Conservation (phyloP, 441 rosid genomes). For the Raphanus hybrid region DNA sequence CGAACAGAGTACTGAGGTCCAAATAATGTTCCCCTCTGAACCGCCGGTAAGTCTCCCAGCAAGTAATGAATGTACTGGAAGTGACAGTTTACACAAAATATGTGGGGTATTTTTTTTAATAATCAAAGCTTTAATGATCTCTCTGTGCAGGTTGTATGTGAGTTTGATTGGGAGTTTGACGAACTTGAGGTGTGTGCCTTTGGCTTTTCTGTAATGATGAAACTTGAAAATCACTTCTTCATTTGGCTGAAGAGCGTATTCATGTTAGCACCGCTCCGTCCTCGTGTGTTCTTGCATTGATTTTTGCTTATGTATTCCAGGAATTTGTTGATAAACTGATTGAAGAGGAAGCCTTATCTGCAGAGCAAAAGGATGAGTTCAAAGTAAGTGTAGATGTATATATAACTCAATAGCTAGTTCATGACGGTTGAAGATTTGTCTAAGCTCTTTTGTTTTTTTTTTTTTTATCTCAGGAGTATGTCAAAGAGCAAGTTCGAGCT, state of each 20-base stretch:
- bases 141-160: conserved; percentile 79
- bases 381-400: conserved; percentile 51
- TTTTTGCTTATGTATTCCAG: conserved; percentile 43
- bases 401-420: background rate
- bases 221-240: conserved; percentile 14
- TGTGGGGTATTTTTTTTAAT: conserved; percentile 10
- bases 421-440: conserved; percentile 16
- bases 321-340: conserved; percentile 71
- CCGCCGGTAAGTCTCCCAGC: conserved; percentile 65
- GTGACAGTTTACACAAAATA: conserved; percentile 13
- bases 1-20: conserved; percentile 88
- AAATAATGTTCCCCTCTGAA: conserved; percentile 78
- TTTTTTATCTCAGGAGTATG: conserved; percentile 59
- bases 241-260: background rate
- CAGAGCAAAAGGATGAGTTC: conserved; percentile 85
- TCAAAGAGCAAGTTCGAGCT: conserved; percentile 82
- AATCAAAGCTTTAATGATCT: conserved; percentile 10
- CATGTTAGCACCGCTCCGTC: background rate
- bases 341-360: conserved; percentile 59
- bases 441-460: background rate
- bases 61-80: conserved; percentile 11
- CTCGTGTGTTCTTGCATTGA: conserved; percentile 8
- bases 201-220: conserved; percentile 18
- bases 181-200: conserved; percentile 70
- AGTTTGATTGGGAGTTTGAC: conserved; percentile 93